Evolutionary conservation across 2,329 filamentous ascomycete genomes (phyloP).

Genomic region (Chaetomium strumarium): DNA sequence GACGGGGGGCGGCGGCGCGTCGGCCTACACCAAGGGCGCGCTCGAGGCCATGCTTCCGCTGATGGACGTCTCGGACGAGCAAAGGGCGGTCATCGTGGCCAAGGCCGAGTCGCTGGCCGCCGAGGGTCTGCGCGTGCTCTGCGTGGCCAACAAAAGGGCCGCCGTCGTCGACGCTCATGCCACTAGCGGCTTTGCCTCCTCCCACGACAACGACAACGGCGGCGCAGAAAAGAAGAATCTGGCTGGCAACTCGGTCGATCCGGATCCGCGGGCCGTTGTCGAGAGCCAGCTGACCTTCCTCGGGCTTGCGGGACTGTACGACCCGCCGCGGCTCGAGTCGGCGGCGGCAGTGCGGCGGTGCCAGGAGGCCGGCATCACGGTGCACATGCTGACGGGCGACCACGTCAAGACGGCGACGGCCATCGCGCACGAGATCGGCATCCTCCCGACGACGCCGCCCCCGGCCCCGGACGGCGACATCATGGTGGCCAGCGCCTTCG

Average conservation of each 20-base stretch:
- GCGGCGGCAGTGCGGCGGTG: conserved; percentile 81
- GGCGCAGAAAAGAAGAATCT: conserved; percentile 46
- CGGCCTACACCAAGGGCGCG: conserved; percentile 93
- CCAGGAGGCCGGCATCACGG: conserved; percentile 90
- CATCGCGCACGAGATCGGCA: conserved; percentile 91
- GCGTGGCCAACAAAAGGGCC: conserved; percentile 81
- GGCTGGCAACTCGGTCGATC: conserved; percentile 36
- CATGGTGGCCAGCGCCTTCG: conserved; percentile 54
- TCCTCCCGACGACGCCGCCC: conserved; percentile 53
- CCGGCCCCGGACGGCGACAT: too few relatives aligned
- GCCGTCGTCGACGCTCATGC: too few relatives aligned
- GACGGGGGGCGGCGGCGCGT: conserved; percentile 59
- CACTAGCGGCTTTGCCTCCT: conserved; percentile 38
- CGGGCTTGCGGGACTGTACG: conserved; percentile 93
- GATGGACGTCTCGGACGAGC: conserved; percentile 81
- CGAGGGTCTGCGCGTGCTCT: conserved; percentile 83
- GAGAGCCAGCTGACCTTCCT: conserved; percentile 82
- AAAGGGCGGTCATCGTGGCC: conserved; percentile 80
- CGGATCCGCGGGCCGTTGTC: conserved; percentile 48
- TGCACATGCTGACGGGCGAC: conserved; percentile 99
- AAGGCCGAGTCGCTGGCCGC: conserved; percentile 81
- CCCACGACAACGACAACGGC: neutral
- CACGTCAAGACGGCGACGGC: conserved; percentile 91
- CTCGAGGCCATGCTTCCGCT: conserved; percentile 89
- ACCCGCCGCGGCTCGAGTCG: conserved; percentile 86